These are phyloP conservation scores for Boechera retrofracta DNA, from an alignment of 345 rosid genomes.

Conservation along the genomic window DNA sequence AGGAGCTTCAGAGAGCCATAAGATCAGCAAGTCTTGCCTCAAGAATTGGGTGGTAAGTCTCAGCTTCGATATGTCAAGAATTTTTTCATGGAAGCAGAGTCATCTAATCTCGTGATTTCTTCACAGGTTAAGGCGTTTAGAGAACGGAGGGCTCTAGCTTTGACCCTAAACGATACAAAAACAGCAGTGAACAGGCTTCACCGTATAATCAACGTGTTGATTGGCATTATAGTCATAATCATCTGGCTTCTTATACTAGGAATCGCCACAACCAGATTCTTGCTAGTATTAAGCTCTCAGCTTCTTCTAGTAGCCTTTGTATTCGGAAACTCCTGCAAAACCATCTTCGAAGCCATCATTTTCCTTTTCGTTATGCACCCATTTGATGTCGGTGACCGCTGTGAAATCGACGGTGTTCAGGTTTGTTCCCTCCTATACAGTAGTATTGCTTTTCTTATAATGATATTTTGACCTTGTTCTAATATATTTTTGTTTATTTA, in stretches of 20 bases:
- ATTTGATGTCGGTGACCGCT: conserved; percentile 83
- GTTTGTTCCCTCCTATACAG: conserved; percentile 39
- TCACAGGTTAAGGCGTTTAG: conserved; percentile 67
- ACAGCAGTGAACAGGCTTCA: conserved; percentile 79
- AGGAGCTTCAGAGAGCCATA: conserved; percentile 61
- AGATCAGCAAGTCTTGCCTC: conserved; percentile 65
- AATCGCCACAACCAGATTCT: conserved; percentile 64
- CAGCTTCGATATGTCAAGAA: not conserved
- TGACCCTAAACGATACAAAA: conserved; percentile 74
- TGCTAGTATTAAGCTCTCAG: conserved; percentile 67
- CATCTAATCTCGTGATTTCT: not conserved
- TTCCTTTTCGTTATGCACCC: conserved; percentile 90
- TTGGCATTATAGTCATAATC: conserved; percentile 54
- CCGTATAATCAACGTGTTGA: conserved; percentile 69
- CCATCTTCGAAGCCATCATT: conserved; percentile 80
- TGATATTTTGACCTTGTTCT: not conserved
- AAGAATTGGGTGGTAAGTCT: conserved; percentile 83
- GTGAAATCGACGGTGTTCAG: conserved; percentile 78
- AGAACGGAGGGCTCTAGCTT: conserved; percentile 73
- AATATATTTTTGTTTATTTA: not conserved
- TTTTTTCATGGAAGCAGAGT: not conserved
- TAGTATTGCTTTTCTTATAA: not conserved
- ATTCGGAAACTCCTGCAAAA: conserved; percentile 83
- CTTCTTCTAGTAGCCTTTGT: conserved; percentile 68
- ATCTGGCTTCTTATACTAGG: conserved; percentile 67